Conservation (phyloP, 495 filamentous ascomycete genomes). For the Neurospora terricola region DNA sequence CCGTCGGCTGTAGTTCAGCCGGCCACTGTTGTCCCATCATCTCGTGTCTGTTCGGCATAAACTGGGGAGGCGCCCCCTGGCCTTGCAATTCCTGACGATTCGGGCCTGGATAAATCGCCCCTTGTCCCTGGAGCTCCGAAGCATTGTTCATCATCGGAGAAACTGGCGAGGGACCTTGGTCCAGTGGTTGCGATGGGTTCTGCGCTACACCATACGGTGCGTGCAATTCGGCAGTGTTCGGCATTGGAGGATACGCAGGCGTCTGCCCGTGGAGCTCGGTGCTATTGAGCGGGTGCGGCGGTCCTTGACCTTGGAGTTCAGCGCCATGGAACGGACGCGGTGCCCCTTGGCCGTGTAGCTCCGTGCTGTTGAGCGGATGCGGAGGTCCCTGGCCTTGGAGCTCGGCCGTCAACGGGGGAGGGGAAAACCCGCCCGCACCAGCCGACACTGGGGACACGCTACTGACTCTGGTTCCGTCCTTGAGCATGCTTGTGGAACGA, state of each 20-base stretch:
- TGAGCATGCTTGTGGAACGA: slow-evolving; percentile 20
- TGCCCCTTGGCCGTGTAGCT: slow-evolving; percentile 16
- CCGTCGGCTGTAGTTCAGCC: slow-evolving; percentile 16
- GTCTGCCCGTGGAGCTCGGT: slow-evolving; percentile 11
- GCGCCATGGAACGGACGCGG: background rate
- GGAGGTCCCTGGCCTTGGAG: slow-evolving; percentile 20
- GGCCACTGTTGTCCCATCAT: slow-evolving; percentile 11
- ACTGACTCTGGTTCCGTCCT: slow-evolving; percentile 13
- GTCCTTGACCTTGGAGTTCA: slow-evolving; percentile 3
- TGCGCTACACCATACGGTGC: background rate
- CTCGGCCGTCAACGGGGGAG: slow-evolving; percentile 20
- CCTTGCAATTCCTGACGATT: slow-evolving; percentile 6
- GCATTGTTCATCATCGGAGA: background rate
- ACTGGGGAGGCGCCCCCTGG: slow-evolving; percentile 2
- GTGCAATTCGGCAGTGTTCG: slow-evolving; percentile 11
- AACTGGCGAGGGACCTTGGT: background rate
- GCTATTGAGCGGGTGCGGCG: slow-evolving; percentile 3
- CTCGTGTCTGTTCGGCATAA: slow-evolving; percentile 8
- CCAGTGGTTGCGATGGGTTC: background rate
- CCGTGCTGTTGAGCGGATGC: slow-evolving; percentile 14
- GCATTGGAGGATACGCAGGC: slow-evolving; percentile 5
- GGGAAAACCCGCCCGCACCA: slow-evolving; percentile 10
- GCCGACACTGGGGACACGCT: slow-evolving; percentile 32
- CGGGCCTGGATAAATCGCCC: slow-evolving; percentile 5
- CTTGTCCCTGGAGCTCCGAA: slow-evolving; percentile 15